phyloP scores from a whole-genome alignment of 2,329 filamentous ascomycete species.

The Botryotinia calthae region DNA sequence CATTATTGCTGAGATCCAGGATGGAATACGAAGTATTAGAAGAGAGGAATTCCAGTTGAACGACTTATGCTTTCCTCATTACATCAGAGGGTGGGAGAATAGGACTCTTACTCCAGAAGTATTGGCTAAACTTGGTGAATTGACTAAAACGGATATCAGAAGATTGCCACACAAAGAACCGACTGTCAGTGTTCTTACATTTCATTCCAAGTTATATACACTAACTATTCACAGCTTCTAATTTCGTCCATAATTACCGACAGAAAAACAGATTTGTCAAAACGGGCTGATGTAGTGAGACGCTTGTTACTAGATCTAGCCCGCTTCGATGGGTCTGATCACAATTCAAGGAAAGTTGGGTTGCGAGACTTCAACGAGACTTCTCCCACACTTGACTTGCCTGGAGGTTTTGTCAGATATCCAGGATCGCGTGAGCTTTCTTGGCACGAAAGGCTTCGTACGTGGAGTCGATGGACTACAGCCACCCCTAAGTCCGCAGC shows the following conservation, averaged over 20 bases:
- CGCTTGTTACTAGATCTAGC: constrained; percentile 32
- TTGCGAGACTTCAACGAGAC: constrained; percentile 19
- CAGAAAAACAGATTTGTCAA: constrained; percentile 21
- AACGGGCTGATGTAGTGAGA: constrained; percentile 28
- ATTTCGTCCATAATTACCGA: constrained; percentile 25
- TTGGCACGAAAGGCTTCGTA: constrained; percentile 35
- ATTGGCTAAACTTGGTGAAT: constrained; percentile 28
- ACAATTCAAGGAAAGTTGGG: constrained; percentile 22
- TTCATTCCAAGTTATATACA: constrained; percentile 1
- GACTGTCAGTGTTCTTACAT: constrained; percentile 21
- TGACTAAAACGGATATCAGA: constrained; percentile 35
- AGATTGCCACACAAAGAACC: constrained; percentile 10
- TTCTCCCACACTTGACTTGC: neutral
- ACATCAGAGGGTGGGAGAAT: constrained; percentile 18
- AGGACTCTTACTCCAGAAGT: constrained; percentile 23
- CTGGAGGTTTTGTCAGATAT: constrained; percentile 29
- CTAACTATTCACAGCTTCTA: constrained; percentile 22
- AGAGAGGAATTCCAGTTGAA: constrained; percentile 25
- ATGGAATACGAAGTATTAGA: constrained; percentile 27
- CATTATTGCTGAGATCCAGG: constrained; percentile 30
- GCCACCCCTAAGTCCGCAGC: constrained; percentile 24
- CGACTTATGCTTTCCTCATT: constrained; percentile 23
- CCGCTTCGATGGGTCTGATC: constrained; percentile 24
- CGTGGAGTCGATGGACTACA: constrained; percentile 36
- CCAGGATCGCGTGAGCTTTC: constrained; percentile 26